Evolutionary conservation across 2,329 filamentous ascomycete species (phyloP).

Genomic region (Cercospora sojina): DNA sequence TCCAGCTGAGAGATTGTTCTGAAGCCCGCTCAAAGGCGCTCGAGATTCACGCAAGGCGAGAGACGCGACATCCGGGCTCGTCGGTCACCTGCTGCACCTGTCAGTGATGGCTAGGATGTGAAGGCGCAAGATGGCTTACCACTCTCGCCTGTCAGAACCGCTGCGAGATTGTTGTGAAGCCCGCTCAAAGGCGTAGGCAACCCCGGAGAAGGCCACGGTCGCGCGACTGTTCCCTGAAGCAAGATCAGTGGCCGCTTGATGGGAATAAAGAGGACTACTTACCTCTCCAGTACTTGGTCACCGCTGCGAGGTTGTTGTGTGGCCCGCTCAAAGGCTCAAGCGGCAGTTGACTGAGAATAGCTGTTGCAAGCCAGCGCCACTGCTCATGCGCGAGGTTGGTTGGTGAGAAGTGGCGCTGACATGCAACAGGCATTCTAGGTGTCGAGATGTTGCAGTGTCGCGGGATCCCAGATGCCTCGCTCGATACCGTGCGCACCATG

Average conservation of each 20-base stretch:
- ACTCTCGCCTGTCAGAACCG: background rate
- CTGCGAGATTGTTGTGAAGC: background rate
- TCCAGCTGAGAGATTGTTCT: background rate
- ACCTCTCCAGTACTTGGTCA: background rate
- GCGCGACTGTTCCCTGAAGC: background rate
- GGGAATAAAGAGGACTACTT: background rate
- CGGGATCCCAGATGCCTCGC: background rate
- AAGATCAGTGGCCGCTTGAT: background rate
- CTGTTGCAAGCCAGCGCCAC: background rate
- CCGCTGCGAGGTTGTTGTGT: background rate
- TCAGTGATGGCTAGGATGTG: background rate
- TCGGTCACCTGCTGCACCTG: background rate
- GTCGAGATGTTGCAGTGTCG: background rate
- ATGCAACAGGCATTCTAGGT: background rate
- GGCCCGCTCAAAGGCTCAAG: background rate
- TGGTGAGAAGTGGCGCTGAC: background rate
- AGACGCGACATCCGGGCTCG: background rate
- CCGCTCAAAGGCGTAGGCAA: background rate
- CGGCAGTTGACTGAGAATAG: background rate
- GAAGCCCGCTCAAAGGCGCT: background rate
- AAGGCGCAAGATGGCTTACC: background rate
- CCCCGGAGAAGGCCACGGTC: background rate
- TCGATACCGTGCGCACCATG: background rate
- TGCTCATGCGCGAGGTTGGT: background rate
- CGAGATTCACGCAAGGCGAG: background rate